These are phyloP conservation scores for Verticillium alfalfae DNA, from an alignment of 2,329 filamentous ascomycete genomes.

Conservation along the genomic window DNA sequence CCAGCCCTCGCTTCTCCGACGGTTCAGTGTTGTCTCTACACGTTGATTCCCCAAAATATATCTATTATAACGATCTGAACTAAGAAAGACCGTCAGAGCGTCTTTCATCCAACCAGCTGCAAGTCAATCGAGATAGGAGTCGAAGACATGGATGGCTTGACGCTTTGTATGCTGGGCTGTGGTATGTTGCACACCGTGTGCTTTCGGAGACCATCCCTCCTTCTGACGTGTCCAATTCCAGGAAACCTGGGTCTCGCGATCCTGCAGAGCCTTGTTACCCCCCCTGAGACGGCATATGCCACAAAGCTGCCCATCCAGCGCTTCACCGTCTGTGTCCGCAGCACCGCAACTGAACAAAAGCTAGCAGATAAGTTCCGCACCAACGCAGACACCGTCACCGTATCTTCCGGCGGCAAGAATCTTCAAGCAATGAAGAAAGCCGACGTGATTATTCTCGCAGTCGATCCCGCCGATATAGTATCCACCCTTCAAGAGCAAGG, in stretches of 20 bases:
- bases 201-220: neutral
- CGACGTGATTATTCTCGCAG: slow-evolving; percentile 37
- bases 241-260: slow-evolving; percentile 25
- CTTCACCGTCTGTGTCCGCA: slow-evolving; percentile 22
- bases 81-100: neutral
- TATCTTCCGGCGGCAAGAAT: slow-evolving; percentile 26
- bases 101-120: neutral
- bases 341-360: slow-evolving; percentile 14
- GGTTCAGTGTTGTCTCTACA: too few species aligned
- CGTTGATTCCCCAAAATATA: neutral
- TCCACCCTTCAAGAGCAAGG: slow-evolving; percentile 27
- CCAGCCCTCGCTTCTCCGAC: neutral
- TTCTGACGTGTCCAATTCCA: slow-evolving; percentile 1
- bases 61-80: neutral
- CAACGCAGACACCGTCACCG: slow-evolving; percentile 8
- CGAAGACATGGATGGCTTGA: neutral
- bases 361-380: slow-evolving; percentile 14
- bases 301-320: slow-evolving; percentile 14
- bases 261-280: slow-evolving; percentile 16
- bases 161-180: slow-evolving; percentile 11
- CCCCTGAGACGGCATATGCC: neutral
- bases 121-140: neutral
- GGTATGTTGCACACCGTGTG: slow-evolving; percentile 1
- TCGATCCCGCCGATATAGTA: slow-evolving; percentile 38
- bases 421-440: slow-evolving; percentile 25